Evolutionary conservation across 2,329 filamentous ascomycete species (phyloP), one percentile per base, ranked within the genome.

Genomic region (Alternaria angustiovoidea): DNA sequence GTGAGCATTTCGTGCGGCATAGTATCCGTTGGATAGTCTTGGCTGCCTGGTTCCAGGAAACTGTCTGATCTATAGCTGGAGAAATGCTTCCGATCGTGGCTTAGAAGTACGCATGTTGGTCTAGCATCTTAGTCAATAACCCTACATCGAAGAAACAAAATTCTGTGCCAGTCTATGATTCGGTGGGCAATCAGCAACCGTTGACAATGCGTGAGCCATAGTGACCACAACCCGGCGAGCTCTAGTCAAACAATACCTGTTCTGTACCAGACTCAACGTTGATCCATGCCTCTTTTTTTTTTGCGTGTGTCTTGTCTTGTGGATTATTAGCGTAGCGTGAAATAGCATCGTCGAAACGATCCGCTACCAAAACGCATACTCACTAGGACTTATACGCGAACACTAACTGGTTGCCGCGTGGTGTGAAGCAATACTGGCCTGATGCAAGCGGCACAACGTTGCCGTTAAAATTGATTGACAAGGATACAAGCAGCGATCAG

Each of bases 381-480:
- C n/a, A 20, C n/a, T 20, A 39, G 38, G 38, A 12, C 36, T 18
- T n/a, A 20, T 34, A 22, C 28, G n/a, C 18, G 12, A 34, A 48
- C 28, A 48, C 28, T 20, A 34, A 20, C 44, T 11, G 28, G 20
- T 48, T 48, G 44, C 20, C 4, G 28, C 44, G 28, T 28, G 28
- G 30, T 48, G 28, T 48, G n/a, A 34, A 48, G 44, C 28, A 48
- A 32, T 20, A 20, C 20, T 34, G 28, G 28, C 28, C 28, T 48
- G 44, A 48, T 32, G 44, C 28, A 32, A 48, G 28, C 44, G 28
- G 44, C 18, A 48, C 30, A 48, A 32, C 44, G 28, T 48, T 48
- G 28, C 44, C n/a, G 28, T 32, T 34, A 22, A 5, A 18, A 20
- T 32, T 34, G n/a, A 11, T 39, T 20, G 38, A 22, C 44, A 48